Base-by-base conservation (phyloP, 345 rosid species). In the Rhodamnia rubescens region DNA sequence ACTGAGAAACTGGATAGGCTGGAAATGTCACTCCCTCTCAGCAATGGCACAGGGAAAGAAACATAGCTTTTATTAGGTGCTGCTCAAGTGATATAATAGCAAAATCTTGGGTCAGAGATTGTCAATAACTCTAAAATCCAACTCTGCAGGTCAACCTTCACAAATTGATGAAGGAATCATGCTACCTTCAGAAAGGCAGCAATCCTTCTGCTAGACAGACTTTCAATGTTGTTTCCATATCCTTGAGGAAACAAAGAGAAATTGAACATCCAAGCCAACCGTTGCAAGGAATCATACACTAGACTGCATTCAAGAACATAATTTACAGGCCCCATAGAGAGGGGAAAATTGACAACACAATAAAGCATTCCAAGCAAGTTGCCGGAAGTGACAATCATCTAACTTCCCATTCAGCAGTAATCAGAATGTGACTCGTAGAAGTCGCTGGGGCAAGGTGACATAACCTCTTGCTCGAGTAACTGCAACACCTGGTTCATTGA, bases 391-490 rank as follows among this genome's bases (percentile, higher is more conserved):
- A 47, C 55, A 59, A 59, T 50, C 32, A 47, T 27, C 40, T 49
- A 20, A 36, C 57, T n/a, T 32, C 1, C 11, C 3, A 40, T 51
- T 86, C 86, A 86, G 47, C 95, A 92, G 88, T 91, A 93, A 87
- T 94, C 98, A 5, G 98, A 97, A 2, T 97, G 98, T 53, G 99
- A 95, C 88, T 92, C 98, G 8, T 93, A 97, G 89, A 92, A 94
- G 81, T 97, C 98, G 20, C 95, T 94, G 4, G 95, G 94, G 92
- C 96, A 94, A 74, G 99, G 98, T 11, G 98, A 94, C 95, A 95
- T 90, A 64, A 94, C 91, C 89, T 97, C 99, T 91, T 95, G 99
- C 88, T 95, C 99, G 16, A 95, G 95, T 87, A 95, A 87, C 93
- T 95, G 98, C 87, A 90, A 86, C 74, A 93, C 95, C 91, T 95